phyloP scores from a whole-genome alignment of 345 rosid species.

The Citrus inodora region DNA sequence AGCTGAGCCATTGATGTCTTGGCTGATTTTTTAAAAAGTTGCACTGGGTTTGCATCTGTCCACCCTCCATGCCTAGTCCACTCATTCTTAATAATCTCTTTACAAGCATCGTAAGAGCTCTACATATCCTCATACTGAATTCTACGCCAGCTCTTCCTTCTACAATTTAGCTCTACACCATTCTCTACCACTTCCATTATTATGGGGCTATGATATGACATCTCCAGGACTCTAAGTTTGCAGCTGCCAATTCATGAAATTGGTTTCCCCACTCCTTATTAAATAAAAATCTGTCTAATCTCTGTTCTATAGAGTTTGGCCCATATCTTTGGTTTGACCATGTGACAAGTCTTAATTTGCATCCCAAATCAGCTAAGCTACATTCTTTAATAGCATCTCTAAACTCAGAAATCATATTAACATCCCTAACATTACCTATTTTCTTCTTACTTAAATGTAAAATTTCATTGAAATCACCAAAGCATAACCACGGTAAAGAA shows the following conservation, averaged over 20 bases:
- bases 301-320: fast-evolving
- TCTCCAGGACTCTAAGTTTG: background rate
- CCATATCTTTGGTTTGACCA: background rate
- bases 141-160: too few relatives aligned
- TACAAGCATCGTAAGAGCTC: background rate
- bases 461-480: background rate
- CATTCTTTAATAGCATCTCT: background rate
- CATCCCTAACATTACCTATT: background rate
- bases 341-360: background rate
- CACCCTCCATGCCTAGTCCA: background rate
- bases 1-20: background rate
- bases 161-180: background rate
- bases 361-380: background rate
- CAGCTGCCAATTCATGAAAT: background rate
- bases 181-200: background rate
- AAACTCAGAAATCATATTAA: too few relatives aligned
- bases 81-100: background rate
- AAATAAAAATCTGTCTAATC: background rate
- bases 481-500: background rate
- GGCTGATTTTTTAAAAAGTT: background rate
- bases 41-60: fast-evolving
- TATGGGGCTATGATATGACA: background rate
- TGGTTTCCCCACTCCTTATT: background rate
- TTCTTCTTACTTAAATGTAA: too few relatives aligned
- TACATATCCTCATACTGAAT: background rate